Conservation (phyloP, 1,284 basidiomycete genomes). For the Sanghuangporus baumii region DNA sequence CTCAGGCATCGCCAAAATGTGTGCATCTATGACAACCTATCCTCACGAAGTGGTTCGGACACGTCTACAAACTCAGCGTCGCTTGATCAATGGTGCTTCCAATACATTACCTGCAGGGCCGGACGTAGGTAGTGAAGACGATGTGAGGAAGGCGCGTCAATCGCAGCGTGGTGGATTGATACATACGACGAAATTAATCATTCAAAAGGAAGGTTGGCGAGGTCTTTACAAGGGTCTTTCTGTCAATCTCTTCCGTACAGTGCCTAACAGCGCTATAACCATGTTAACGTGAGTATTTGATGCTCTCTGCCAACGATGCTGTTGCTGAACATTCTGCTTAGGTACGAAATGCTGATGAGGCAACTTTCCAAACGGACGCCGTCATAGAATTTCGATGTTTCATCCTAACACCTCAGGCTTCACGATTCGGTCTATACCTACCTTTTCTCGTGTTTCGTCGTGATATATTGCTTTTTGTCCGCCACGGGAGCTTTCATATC, state of each 20-base stretch:
- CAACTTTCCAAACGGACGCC: slow-evolving; percentile 38
- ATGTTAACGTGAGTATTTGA: slow-evolving; percentile 78
- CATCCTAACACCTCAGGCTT: neutral
- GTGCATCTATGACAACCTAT: slow-evolving; percentile 89
- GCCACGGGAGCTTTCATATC: too few relatives aligned
- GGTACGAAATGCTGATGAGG: slow-evolving; percentile 66
- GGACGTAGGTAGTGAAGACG: slow-evolving; percentile 4
- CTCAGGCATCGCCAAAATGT: slow-evolving; percentile 89
- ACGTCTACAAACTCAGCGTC: slow-evolving; percentile 79
- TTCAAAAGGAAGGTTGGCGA: slow-evolving; percentile 77
- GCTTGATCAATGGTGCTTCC: slow-evolving; percentile 55
- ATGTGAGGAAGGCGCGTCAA: slow-evolving; percentile 18
- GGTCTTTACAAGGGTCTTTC: slow-evolving; percentile 88
- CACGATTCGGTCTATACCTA: neutral
- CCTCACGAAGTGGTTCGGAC: slow-evolving; percentile 95
- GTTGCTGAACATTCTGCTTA: slow-evolving; percentile 23
- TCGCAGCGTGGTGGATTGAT: slow-evolving; percentile 58
- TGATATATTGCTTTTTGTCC: too few relatives aligned
- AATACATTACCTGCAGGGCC: slow-evolving; percentile 25
- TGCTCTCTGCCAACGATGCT: neutral
- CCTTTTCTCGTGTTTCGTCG: neutral
- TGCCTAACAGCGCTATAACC: slow-evolving; percentile 91
- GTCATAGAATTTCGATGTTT: neutral
- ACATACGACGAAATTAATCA: slow-evolving; percentile 66
- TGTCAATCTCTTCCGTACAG: slow-evolving; percentile 86